Evolutionary conservation across 495 filamentous ascomycete species (phyloP), one percentile per base, ranked within the genome.

Genomic region (Xylaria grammica): DNA sequence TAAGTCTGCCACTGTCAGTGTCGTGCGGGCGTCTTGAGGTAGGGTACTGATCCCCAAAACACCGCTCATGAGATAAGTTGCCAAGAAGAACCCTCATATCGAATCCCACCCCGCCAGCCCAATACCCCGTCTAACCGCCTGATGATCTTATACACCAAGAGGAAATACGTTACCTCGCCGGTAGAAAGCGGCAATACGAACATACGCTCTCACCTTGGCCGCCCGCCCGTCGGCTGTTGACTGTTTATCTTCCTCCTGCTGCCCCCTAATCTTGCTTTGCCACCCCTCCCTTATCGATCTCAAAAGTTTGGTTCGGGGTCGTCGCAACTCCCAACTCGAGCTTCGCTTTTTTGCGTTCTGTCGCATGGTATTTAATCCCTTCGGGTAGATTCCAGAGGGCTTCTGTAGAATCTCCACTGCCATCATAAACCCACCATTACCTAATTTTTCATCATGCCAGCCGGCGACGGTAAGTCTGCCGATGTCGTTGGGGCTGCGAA

Each of bases 61-160:
- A n/a, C n/a, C n/a, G n/a, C n/a, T n/a, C n/a, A n/a, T n/a, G n/a
- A 7, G 49, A n/a, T 27, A 20, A 30, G 11, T 54, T 54, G 51
- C 51, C 51, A 54, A 56, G 53, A 19, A 19, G 7, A 29, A 22
- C 54, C 34, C 11, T 11, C 5, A 5, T 11, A 36, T 36, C 34
- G 34, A 36, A 11, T 36, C 34, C 34, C 11, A 6, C 6, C 6
- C 34, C 34, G n/a, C 34, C 34, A 36, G 34, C 34, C 34, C 34
- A 36, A 11, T 11, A 36, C 34, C 34, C 34, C 17, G 15, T 44
- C 36, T 6, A 20, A 5, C 38, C 19, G 10, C 32, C 52, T 38
- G 52, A 8, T 55, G 52, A 57, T 42, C 54, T 42, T 57, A n/a
- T 29, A 42, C 22, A 44, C 42, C 36, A 57, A 10, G 38, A 57